Evolutionary conservation across 2,329 filamentous ascomycete genomes (phyloP).

Genomic region (Aspergillus oerlinghausenensis): DNA sequence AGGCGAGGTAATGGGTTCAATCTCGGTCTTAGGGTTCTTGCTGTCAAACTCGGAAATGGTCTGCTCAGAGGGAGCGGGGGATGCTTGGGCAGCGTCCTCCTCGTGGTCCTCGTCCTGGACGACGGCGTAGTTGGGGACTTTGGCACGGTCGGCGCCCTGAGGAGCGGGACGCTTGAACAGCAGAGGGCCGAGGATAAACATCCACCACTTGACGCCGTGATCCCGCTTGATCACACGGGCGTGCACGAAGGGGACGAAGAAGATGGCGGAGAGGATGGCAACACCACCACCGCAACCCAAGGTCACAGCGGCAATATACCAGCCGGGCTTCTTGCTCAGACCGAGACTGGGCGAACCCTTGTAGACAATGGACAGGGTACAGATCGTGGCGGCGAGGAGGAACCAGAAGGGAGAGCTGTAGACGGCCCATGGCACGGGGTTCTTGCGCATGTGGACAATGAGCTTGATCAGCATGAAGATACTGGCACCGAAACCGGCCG

Average conservation of each 20-base stretch:
- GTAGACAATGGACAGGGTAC: constrained; percentile 73
- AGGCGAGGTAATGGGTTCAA: constrained; percentile 19
- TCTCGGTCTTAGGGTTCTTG: constrained; percentile 29
- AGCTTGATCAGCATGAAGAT: constrained; percentile 72
- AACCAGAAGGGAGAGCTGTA: constrained; percentile 73
- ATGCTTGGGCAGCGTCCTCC: background rate
- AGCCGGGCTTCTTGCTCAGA: constrained; percentile 56
- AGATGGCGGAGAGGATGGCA: constrained; percentile 56
- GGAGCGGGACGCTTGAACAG: constrained; percentile 58
- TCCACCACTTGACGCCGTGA: constrained; percentile 59
- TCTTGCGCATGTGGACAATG: constrained; percentile 65
- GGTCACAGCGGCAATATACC: constrained; percentile 64
- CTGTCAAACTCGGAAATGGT: constrained; percentile 44
- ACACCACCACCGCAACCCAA: constrained; percentile 61
- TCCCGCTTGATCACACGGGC: constrained; percentile 66
- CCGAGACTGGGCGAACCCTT: constrained; percentile 69
- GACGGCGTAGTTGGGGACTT: constrained; percentile 72
- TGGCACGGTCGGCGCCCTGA: constrained; percentile 49
- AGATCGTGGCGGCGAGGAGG: constrained; percentile 68
- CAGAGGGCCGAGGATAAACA: constrained; percentile 59
- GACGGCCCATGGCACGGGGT: constrained; percentile 68
- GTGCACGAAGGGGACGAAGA: constrained; percentile 70
- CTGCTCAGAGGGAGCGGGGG: constrained; percentile 3
- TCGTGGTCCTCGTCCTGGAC: constrained; percentile 53
- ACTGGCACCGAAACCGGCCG: constrained; percentile 59